A percentile compares a stretch with the other conserved stretches of the same genome.
These are phyloP conservation scores for Rhizomucor pusillus DNA, from an alignment of 371 early-diverging fungal genomes.

Conservation along the genomic window DNA sequence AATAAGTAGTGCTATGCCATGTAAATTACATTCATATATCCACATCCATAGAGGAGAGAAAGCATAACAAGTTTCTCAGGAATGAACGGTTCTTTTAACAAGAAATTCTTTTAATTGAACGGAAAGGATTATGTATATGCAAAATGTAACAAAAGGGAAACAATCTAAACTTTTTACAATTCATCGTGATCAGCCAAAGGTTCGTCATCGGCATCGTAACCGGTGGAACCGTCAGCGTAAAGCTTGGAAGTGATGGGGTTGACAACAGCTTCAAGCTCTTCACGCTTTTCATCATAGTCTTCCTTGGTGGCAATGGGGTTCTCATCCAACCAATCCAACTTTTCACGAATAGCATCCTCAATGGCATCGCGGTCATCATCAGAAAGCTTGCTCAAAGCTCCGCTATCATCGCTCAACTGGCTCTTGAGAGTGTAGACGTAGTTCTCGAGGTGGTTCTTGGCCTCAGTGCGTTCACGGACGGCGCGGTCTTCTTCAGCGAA, in stretches of 20 bases:
- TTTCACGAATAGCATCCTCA: slow-evolving; percentile 84
- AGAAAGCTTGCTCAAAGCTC: slow-evolving; percentile 71
- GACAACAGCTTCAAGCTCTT: slow-evolving; percentile 66
- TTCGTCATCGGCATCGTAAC: slow-evolving; percentile 49
- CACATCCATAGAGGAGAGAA: too few species aligned
- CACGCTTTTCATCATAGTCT: slow-evolving; percentile 69
- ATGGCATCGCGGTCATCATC: slow-evolving; percentile 83
- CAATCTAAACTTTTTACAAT: slow-evolving; percentile 39
- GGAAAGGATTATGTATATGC: slow-evolving; percentile 2
- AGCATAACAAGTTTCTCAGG: too few species aligned
- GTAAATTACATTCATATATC: too few species aligned
- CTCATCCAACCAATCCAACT: slow-evolving; percentile 84
- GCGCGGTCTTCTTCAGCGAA: slow-evolving; percentile 86
- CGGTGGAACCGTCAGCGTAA: slow-evolving; percentile 60
- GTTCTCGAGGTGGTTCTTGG: slow-evolving; percentile 81
- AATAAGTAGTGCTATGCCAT: too few species aligned
- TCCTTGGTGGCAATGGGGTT: slow-evolving; percentile 68
- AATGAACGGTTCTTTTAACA: too few species aligned
- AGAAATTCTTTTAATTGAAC: too few species aligned
- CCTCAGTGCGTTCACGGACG: slow-evolving; percentile 84
- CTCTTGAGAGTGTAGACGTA: slow-evolving; percentile 81
- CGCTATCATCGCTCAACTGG: slow-evolving; percentile 72
- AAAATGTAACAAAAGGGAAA: slow-evolving; percentile 2
- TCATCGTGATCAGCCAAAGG: slow-evolving; percentile 75
- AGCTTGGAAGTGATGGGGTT: slow-evolving; percentile 88